These are phyloP conservation scores for Erythrobasidium yunnanense DNA, from an alignment of 768 basidiomycete genomes.

Conservation along the genomic window DNA sequence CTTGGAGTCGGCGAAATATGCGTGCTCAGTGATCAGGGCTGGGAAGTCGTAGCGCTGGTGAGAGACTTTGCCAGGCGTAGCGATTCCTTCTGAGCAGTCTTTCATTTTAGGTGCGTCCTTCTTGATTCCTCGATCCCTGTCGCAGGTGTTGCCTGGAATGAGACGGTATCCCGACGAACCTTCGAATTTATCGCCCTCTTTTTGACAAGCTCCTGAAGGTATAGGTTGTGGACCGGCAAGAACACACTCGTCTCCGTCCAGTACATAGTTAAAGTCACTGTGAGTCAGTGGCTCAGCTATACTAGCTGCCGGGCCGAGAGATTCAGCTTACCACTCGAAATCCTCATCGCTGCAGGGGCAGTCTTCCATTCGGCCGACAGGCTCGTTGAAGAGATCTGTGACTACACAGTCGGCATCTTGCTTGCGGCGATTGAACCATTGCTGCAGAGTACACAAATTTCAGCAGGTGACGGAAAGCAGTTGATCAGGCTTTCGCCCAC, in stretches of 20 bases:
- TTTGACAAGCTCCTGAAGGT: constrained; percentile 60
- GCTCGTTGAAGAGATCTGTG: constrained; percentile 77
- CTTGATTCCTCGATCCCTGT: constrained; percentile 48
- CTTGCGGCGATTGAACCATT: constrained; percentile 87
- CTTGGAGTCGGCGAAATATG: constrained; percentile 62
- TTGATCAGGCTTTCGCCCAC: constrained; percentile 42
- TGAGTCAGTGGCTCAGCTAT: neutral
- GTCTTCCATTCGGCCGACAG: constrained; percentile 62
- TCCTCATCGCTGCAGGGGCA: constrained; percentile 78
- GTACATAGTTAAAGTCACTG: constrained; percentile 83
- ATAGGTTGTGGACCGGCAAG: constrained; percentile 80
- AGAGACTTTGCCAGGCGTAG: constrained; percentile 70
- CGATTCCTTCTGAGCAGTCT: constrained; percentile 47
- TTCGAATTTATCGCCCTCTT: constrained; percentile 54
- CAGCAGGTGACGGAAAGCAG: neutral
- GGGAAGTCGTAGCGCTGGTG: constrained; percentile 64
- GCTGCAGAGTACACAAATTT: constrained; percentile 47
- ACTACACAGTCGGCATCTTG: constrained; percentile 74
- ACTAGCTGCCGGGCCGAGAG: too few species aligned
- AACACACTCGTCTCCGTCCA: constrained; percentile 62
- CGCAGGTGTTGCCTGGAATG: constrained; percentile 86
- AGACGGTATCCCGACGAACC: constrained; percentile 87
- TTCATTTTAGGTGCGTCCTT: constrained; percentile 65
- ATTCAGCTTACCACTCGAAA: constrained; percentile 67
- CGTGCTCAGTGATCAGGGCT: constrained; percentile 56